Base-by-base conservation (phyloP, 1,139 yeast genomes). In the Debaryomyces fabryi region DNA sequence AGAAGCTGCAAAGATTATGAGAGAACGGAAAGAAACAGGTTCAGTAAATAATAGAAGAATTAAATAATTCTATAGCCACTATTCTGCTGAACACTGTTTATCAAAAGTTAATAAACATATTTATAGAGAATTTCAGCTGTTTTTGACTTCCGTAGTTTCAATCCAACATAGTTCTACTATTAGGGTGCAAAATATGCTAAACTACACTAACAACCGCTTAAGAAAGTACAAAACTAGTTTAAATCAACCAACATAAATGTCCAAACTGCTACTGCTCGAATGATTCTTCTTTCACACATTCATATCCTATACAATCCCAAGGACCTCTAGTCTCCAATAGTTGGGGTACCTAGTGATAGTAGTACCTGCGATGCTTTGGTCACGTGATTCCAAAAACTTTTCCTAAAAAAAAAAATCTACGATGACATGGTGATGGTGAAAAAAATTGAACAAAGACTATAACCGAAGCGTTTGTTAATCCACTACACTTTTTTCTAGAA, bases 1-100 rank as follows among this genome's bases (percentile, higher is more conserved):
- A 24, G 63, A 64, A 40, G 72, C 75, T 3, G 59, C 58, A 32
- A 46, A 45, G 25, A 58, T 64, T 4, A 67, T 72, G 74, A 44
- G 47, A 25, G 60, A 63, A 30, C 48, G 72, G 39, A 66, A 65
- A 49, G 50, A 51, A 10, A 51, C 48, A 9, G 69, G 69, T 2
- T 46, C 53, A 8, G 61, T 55, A 20, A 55, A 53, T 42, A 62
- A 60, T 50, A 49, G 64, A 53, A 53, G 63, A 49, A 55, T 60
- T 9, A 45, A 42, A 25, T 49, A 42, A 44, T 38, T 6, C 16
- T 25, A 36, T 12, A 38, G 23, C 24, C 16, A 23, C 10, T 9
- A 24, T 5, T 13, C 13, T 23, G 6, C 8, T 27, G 16, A n/a
- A 10, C 21, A 15, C 21, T 13, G 2, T 6, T 15, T 7, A 27